Conservation (phyloP, 2,329 filamentous ascomycete species). For the Bipolaris zeicola region DNA sequence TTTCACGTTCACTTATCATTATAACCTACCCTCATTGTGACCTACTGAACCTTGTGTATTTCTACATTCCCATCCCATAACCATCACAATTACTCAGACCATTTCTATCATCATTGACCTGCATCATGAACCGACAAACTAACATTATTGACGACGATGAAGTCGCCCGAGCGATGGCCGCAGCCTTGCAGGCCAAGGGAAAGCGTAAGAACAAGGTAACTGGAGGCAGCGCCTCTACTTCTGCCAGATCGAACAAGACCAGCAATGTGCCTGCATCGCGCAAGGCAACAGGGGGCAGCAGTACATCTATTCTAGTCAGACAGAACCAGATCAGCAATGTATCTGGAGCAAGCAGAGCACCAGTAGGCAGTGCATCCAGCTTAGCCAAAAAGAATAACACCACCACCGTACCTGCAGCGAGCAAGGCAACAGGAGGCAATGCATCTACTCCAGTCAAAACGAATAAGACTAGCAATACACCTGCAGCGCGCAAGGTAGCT, state of each 20-base stretch:
- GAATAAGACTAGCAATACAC: no score
- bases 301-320: no score
- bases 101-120: neutral
- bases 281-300: no score
- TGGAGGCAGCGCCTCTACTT: neutral
- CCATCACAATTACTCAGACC: neutral
- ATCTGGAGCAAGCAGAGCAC: no score
- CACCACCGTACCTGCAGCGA: neutral
- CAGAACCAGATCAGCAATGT: no score
- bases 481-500: neutral
- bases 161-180: constrained; percentile 2
- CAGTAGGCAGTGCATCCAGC: no score
- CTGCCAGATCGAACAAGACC: neutral
- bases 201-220: neutral
- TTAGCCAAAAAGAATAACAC: no score
- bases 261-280: neutral
- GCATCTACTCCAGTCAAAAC: neutral
- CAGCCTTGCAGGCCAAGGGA: constrained; percentile 1
- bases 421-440: neutral
- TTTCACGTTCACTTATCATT: neutral
- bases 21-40: neutral
- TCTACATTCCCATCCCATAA: neutral
- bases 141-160: constrained; percentile 10
- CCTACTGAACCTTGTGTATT: neutral
- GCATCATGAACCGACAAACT: constrained; percentile 1